These are phyloP conservation scores for Acrocalymma vagum DNA, from an alignment of 2,329 filamentous ascomycete genomes.

Conservation along the genomic window DNA sequence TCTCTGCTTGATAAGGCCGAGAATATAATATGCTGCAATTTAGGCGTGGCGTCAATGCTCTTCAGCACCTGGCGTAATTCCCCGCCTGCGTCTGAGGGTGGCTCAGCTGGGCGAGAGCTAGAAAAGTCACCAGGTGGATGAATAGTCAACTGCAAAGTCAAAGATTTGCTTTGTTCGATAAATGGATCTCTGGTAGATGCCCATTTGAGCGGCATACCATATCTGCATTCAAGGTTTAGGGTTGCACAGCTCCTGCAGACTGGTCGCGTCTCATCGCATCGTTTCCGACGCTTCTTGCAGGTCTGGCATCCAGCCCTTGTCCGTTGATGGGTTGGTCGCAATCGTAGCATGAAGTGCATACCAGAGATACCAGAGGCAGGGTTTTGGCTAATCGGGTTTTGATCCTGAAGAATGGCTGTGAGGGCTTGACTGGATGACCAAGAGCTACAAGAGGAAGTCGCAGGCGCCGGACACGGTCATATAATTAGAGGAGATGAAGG, in stretches of 20 bases:
- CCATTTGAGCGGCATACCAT: conserved; percentile 7
- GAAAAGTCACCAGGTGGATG: too few relatives aligned
- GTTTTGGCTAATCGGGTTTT: too few relatives aligned
- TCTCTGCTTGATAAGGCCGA: conserved; percentile 1
- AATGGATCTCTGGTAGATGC: conserved; percentile 8
- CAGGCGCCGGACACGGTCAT: too few relatives aligned
- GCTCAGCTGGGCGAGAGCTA: too few relatives aligned
- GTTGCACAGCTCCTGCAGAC: conserved; percentile 52
- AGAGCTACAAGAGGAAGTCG: too few relatives aligned
- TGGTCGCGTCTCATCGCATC: conserved; percentile 92
- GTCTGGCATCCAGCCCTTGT: conserved; percentile 94
- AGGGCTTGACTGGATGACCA: too few relatives aligned
- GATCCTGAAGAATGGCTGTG: too few relatives aligned
- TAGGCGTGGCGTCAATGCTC: not conserved
- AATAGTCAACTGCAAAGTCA: too few relatives aligned
- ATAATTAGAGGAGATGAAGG: too few relatives aligned
- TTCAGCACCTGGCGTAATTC: not conserved
- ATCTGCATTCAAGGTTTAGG: conserved; percentile 51
- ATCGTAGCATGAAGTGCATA: too few relatives aligned
- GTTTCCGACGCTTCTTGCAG: conserved; percentile 88
- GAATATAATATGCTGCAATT: conserved; percentile 1
- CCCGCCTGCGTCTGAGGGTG: too few relatives aligned
- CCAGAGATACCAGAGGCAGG: too few relatives aligned
- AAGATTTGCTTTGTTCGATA: not conserved
- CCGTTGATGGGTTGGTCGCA: conserved; percentile 67